Conservation (phyloP, 495 filamentous ascomycete genomes). For the Eremomyces bilateralis region DNA sequence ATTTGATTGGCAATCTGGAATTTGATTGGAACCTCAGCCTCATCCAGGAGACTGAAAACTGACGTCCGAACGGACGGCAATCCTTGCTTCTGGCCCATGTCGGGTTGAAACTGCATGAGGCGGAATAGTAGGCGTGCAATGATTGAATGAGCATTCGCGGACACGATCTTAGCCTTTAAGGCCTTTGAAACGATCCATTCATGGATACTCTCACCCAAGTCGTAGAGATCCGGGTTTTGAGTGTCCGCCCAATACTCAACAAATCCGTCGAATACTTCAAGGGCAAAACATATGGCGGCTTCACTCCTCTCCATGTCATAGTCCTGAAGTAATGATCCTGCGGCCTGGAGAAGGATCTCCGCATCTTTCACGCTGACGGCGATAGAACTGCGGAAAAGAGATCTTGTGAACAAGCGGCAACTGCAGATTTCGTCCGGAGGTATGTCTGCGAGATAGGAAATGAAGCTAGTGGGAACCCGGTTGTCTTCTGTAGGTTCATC, state of each 20-base stretch:
- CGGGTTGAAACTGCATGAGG: constrained; percentile 32
- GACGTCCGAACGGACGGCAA: constrained; percentile 50
- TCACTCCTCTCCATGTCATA: constrained; percentile 58
- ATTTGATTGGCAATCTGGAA: constrained; percentile 46
- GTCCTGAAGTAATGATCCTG: constrained; percentile 34
- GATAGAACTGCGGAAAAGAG: too few relatives aligned
- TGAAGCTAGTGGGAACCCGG: too few relatives aligned
- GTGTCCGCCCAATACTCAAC: constrained; percentile 38
- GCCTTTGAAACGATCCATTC: constrained; percentile 46
- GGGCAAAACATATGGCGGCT: constrained; percentile 41
- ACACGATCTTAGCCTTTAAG: constrained; percentile 39
- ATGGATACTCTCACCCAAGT: constrained; percentile 54
- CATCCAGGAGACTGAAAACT: constrained; percentile 47
- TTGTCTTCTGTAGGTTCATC: too few relatives aligned
- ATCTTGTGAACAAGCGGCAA: too few relatives aligned
- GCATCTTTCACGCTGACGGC: too few relatives aligned
- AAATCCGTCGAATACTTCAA: constrained; percentile 48
- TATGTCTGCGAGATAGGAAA: too few relatives aligned
- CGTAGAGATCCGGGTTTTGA: constrained; percentile 30
- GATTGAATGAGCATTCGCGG: constrained; percentile 41
- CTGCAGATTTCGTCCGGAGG: too few relatives aligned
- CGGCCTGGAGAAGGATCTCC: constrained; percentile 33
- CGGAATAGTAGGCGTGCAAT: constrained; percentile 44
- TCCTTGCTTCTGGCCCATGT: constrained; percentile 31
- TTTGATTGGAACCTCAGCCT: constrained; percentile 49